Evolutionary conservation across 1,284 basidiomycete genomes (phyloP), one percentile per base, ranked within the genome.

Genomic region (Naganishia albida): DNA sequence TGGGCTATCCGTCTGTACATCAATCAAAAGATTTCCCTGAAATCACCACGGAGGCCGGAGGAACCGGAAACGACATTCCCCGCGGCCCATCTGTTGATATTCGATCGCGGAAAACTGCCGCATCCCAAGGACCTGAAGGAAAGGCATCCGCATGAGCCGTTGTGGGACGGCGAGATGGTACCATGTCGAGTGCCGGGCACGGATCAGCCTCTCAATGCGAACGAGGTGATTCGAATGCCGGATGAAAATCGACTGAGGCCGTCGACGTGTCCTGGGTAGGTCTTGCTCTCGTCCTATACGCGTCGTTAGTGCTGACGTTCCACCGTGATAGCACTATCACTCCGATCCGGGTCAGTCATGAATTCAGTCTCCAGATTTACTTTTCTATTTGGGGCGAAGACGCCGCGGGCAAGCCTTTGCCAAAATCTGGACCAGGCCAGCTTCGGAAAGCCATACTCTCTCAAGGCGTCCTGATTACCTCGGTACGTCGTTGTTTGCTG

Each of bases 341-440:
- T 13, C 67, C 67, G n/a, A 63, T 68, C 15, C 56, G 50, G 8
- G 63, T 68, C 34, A 57, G 51, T 16, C 67, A 68, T 39, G 67
- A 68, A 23, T 65, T 68, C 54, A 49, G 40, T 28, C 48, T 68
- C 10, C 64, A 68, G 25, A 57, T 68, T 48, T 68, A 57, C 49
- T 68, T 65, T 38, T 65, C 63, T 13, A 55, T 68, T 20, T 68
- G 63, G 64, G 67, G 67, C 18, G 67, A 68, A 49, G 67, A 68
- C 38, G 67, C 50, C 12, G 39, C 52, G 10, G 67, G 67, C 15
- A 57, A 59, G 18, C 46, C 59, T 13, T 43, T 68, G 26, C 53
- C 63, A 7, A 63, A 60, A 26, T n/a, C 39, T 26, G 67, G 67
- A 0, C 67, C 67, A n/a, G 67, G 67, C 30, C 49, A 56, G 30